Conservation (phyloP, 2,329 filamentous ascomycete genomes). For the Hypoxylon sp. region DNA sequence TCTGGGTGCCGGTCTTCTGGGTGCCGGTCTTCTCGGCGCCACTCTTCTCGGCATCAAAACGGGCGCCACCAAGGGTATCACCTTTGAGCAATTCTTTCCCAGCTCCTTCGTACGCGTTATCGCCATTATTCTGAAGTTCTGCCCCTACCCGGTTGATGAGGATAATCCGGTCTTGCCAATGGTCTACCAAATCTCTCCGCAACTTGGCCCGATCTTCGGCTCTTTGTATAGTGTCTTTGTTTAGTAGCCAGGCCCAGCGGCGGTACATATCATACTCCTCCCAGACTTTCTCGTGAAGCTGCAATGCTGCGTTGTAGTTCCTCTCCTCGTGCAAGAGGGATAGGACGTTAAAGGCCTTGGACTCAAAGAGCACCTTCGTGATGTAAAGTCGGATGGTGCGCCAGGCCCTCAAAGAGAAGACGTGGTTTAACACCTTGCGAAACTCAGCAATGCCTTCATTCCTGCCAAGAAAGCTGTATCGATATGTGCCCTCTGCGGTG, state of each 20-base stretch:
- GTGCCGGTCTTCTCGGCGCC: neutral
- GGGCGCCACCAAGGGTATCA: neutral
- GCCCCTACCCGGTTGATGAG: neutral
- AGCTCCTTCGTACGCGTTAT: neutral
- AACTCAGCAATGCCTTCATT: neutral
- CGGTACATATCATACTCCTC: slow-evolving; percentile 39
- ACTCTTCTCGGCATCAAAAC: neutral
- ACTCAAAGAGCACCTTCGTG: slow-evolving; percentile 15
- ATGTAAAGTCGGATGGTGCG: slow-evolving; percentile 20
- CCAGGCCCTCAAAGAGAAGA: slow-evolving; percentile 5
- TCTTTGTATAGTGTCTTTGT: too few relatives aligned
- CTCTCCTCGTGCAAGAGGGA: slow-evolving; percentile 27
- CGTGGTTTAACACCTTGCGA: neutral
- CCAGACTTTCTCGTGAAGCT: slow-evolving; percentile 38
- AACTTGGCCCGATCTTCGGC: neutral
- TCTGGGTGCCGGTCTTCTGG: neutral
- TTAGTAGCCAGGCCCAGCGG: slow-evolving; percentile 7
- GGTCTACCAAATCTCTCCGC: neutral
- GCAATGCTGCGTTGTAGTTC: slow-evolving; percentile 15
- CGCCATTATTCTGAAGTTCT: neutral
- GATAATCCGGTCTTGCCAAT: neutral
- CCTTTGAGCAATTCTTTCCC: neutral
- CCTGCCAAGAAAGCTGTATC: neutral
- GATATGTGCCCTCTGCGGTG: neutral
- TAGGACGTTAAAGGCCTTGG: neutral